phyloP scores from a whole-genome alignment of 306 rosid genomes.

The Cucumis melo region DNA sequence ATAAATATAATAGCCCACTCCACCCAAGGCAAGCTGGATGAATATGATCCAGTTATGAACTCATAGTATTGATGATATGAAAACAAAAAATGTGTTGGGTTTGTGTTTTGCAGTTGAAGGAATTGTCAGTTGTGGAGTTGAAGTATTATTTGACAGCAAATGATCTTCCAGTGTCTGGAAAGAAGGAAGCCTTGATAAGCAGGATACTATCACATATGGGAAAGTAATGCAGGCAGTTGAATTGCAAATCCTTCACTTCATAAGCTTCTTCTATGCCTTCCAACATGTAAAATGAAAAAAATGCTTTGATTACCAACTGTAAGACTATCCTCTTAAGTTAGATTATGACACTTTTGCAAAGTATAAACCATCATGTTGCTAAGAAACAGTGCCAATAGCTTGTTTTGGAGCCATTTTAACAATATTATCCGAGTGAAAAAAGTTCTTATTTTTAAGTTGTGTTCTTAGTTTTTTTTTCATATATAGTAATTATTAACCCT shows the following conservation, averaged over 20 bases:
- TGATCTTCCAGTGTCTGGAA: conserved; percentile 77
- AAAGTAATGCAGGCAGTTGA: conserved; percentile 14
- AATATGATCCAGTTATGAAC: not conserved
- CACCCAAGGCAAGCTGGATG: too few species aligned
- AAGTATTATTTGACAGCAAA: conserved; percentile 61
- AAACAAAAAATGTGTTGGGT: not conserved
- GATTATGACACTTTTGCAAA: too few species aligned
- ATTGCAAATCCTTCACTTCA: not conserved
- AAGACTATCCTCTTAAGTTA: not conserved
- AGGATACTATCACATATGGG: conserved; percentile 78
- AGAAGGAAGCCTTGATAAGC: conserved; percentile 68
- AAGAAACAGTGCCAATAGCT: too few species aligned
- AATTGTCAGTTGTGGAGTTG: conserved; percentile 60
- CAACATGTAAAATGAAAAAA: not conserved
- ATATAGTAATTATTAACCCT: too few species aligned
- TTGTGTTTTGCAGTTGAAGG: conserved; percentile 65
- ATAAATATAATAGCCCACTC: too few species aligned
- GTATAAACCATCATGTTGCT: too few species aligned
- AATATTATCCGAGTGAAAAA: too few species aligned
- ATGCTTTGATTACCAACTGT: not conserved
- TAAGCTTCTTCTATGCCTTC: not conserved
- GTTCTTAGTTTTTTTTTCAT: too few species aligned
- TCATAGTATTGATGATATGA: not conserved
- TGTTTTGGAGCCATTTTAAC: too few species aligned
- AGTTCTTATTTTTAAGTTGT: too few species aligned